Evolutionary conservation across 192 early-diverging fungal genomes (phyloP).

Genomic region (Linnemannia hyalina): DNA sequence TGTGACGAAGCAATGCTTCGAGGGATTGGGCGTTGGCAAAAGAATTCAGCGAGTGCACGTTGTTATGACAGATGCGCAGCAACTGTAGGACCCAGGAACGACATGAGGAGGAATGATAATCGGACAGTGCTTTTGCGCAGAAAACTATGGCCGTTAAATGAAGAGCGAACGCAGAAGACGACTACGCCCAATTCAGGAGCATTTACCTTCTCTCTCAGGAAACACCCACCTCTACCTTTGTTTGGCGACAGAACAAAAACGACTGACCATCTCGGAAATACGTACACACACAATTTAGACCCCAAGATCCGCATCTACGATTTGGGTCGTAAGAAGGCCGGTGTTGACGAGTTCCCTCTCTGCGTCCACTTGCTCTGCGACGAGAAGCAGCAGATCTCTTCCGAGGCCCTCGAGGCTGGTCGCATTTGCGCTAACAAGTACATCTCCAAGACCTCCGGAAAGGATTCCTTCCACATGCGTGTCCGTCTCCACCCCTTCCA

Average conservation of each 20-base stretch:
- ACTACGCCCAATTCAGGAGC: neutral
- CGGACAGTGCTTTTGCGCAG: neutral
- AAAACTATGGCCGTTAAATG: neutral
- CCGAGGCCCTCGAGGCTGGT: constrained; percentile 98
- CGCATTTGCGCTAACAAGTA: constrained; percentile 99
- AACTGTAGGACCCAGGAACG: too few species aligned
- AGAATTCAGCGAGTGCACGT: too few species aligned
- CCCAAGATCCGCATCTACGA: constrained; percentile 99
- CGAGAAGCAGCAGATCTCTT: constrained; percentile 98
- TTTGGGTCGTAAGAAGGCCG: constrained; percentile 97
- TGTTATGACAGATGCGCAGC: too few species aligned
- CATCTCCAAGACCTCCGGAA: constrained; percentile 96
- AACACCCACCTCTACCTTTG: neutral
- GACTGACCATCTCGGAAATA: neutral
- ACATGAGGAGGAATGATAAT: neutral
- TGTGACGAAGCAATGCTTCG: too few species aligned
- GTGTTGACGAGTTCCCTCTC: constrained; percentile 98
- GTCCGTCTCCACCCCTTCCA: constrained; percentile 99
- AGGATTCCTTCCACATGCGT: constrained; percentile 99
- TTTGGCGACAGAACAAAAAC: neutral
- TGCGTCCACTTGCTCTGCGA: constrained; percentile 97
- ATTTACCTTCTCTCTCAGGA: neutral
- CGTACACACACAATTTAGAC: constrained; percentile 63
- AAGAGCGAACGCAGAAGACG: neutral
- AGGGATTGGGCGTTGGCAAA: too few species aligned